Conservation (phyloP, 495 filamentous ascomycete genomes). For the Neurospora sp. region DNA sequence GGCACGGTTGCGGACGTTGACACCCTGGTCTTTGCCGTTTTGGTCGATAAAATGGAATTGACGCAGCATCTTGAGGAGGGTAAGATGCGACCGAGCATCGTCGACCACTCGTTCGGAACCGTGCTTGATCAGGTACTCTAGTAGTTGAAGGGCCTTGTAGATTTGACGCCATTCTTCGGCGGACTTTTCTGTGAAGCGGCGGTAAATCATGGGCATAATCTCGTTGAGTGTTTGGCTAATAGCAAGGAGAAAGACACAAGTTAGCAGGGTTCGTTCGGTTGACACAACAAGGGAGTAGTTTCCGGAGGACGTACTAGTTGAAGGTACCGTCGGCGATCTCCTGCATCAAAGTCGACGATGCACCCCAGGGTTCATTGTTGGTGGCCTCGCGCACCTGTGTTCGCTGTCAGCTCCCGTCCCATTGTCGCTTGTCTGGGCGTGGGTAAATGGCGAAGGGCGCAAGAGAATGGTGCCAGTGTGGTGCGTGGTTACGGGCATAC, state of each 20-base stretch:
- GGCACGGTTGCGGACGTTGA: conserved; percentile 93
- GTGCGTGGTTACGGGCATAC: conserved; percentile 30
- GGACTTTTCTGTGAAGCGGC: conserved; percentile 95
- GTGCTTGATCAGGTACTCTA: conserved; percentile 97
- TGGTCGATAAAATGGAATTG: conserved; percentile 96
- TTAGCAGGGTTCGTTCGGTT: not conserved
- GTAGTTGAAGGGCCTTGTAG: conserved; percentile 92
- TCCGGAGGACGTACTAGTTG: conserved; percentile 67
- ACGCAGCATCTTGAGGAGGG: conserved; percentile 92
- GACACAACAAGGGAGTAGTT: not conserved
- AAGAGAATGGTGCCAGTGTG: not conserved
- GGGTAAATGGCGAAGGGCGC: conserved; percentile 15
- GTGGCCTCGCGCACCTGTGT: conserved; percentile 87
- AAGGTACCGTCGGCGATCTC: conserved; percentile 97
- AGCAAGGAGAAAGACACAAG: not conserved
- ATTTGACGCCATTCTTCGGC: conserved; percentile 99
- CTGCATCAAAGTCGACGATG: conserved; percentile 77
- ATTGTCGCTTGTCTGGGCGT: conserved; percentile 3
- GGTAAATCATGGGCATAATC: conserved; percentile 99
- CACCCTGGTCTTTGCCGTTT: conserved; percentile 96
- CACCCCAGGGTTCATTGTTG: conserved; percentile 97
- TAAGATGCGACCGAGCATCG: conserved; percentile 90
- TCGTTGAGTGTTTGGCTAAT: conserved; percentile 89
- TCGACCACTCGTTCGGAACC: conserved; percentile 97
- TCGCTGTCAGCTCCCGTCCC: not conserved